Evolutionary conservation across 805 yeast genomes (phyloP).

Genomic region (Komagataella kurtzmanii): DNA sequence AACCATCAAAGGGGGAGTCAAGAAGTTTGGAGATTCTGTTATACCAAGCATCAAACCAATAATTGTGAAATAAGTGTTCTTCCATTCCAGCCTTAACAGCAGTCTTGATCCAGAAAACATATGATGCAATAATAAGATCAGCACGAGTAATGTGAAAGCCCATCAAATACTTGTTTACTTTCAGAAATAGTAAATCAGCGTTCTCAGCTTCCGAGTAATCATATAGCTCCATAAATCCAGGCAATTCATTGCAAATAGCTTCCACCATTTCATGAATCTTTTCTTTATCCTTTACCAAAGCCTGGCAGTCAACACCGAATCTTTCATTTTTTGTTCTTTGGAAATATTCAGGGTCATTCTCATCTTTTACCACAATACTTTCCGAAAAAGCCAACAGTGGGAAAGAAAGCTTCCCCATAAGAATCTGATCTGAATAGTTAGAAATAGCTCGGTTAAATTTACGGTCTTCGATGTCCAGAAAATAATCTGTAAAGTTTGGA

Average conservation of each 20-base stretch:
- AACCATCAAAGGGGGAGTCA: neutral
- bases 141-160: neutral
- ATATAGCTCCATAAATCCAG: neutral
- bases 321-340: neutral
- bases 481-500: neutral
- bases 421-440: neutral
- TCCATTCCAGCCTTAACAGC: neutral
- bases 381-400: constrained; percentile 1
- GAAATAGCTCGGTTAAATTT: neutral
- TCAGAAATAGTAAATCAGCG: neutral
- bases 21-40: neutral
- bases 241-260: neutral
- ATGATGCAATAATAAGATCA: neutral
- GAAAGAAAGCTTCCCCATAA: neutral
- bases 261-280: neutral
- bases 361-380: neutral
- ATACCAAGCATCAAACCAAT: neutral
- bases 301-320: constrained; percentile 1
- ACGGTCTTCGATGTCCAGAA: neutral
- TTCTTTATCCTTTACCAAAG: neutral
- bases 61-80: neutral
- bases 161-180: neutral
- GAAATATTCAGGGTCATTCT: constrained; percentile 1
- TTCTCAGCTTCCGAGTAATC: neutral
- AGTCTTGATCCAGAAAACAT: neutral